Conservation (phyloP, 148 eudicot genomes). For the Fagopyrum homotropicum region DNA sequence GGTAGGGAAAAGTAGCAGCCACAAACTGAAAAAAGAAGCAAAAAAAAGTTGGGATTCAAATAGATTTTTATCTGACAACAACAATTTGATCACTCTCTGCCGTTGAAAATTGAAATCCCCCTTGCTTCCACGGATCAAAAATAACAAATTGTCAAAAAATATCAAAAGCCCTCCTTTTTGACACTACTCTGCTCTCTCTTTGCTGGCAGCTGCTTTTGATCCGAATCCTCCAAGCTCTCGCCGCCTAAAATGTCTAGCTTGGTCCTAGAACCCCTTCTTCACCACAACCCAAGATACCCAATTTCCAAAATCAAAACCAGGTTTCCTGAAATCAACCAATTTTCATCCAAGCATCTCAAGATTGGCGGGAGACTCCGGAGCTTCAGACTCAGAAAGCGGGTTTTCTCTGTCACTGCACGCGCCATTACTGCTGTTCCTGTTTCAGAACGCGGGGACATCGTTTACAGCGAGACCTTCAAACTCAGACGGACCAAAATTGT, state of each 20-base stretch:
- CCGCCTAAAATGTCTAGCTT: neutral
- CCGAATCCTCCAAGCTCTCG: neutral
- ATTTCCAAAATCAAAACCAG: neutral
- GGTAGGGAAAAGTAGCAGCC: too few species aligned
- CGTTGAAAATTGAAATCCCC: neutral
- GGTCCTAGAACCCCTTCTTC: slow-evolving; percentile 5
- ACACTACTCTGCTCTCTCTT: neutral
- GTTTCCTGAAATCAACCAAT: neutral
- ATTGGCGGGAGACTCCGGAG: slow-evolving; percentile 10
- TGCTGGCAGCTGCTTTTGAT: neutral
- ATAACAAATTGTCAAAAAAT: neutral
- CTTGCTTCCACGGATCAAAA: neutral
- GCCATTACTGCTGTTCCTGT: neutral
- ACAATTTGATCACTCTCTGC: neutral
- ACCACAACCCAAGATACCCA: slow-evolving; percentile 1
- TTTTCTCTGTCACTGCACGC: neutral
- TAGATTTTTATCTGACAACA: neutral
- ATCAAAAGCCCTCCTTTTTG: neutral
- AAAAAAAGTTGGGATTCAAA: neutral
- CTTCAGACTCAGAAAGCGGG: neutral
- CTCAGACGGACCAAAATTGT: slow-evolving; percentile 8
- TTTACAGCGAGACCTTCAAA: slow-evolving; percentile 2
- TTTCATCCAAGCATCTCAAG: slow-evolving; percentile 3
- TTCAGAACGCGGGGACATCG: slow-evolving; percentile 3
- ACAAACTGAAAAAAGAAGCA: too few species aligned